phyloP scores from a whole-genome alignment of 202 grass and related monocot species.

The Setaria viridis region DNA sequence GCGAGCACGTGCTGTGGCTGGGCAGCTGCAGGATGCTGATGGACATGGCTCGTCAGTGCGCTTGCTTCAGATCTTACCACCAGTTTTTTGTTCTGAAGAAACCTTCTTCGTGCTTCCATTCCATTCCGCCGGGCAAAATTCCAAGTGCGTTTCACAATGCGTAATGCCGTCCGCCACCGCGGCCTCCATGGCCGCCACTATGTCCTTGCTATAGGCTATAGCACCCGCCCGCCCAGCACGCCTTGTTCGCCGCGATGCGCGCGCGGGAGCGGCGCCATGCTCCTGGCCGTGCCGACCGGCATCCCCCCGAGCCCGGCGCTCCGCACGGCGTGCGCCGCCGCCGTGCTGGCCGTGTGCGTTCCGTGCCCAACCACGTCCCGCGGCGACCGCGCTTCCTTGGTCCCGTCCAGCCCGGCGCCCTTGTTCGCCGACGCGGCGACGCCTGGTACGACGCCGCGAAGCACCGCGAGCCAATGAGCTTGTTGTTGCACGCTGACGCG shows the following conservation, averaged over 20 bases:
- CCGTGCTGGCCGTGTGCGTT: conserved; percentile 84
- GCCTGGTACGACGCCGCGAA: conserved; percentile 69
- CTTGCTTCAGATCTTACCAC: too few relatives aligned
- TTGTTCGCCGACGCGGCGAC: conserved; percentile 45
- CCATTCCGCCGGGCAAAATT: too few relatives aligned
- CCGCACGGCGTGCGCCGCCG: conserved; percentile 59
- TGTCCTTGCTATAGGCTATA: conserved; percentile 26
- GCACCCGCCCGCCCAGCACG: conserved; percentile 92
- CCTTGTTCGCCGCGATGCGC: conserved; percentile 83
- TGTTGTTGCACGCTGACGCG: conserved; percentile 56
- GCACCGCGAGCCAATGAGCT: conserved; percentile 79
- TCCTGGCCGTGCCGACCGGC: conserved; percentile 71
- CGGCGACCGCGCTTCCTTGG: conserved; percentile 76
- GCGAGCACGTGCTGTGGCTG: too few relatives aligned
- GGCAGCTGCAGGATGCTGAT: too few relatives aligned
- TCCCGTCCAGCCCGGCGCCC: conserved; percentile 61
- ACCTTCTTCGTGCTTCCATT: conserved; percentile 48
- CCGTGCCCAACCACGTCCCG: conserved; percentile 91
- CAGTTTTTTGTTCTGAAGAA: too few relatives aligned
- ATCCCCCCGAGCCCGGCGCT: conserved; percentile 52
- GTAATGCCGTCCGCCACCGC: conserved; percentile 77
- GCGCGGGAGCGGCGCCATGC: conserved; percentile 73
- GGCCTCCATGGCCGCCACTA: conserved; percentile 87
- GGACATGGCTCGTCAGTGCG: too few relatives aligned
- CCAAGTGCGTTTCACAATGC: too few relatives aligned